Percentiles rank a stretch among this genome's conserved stretches.
Conservation (phyloP, 2,329 filamentous ascomycete genomes). For the Fusarium sp. region DNA sequence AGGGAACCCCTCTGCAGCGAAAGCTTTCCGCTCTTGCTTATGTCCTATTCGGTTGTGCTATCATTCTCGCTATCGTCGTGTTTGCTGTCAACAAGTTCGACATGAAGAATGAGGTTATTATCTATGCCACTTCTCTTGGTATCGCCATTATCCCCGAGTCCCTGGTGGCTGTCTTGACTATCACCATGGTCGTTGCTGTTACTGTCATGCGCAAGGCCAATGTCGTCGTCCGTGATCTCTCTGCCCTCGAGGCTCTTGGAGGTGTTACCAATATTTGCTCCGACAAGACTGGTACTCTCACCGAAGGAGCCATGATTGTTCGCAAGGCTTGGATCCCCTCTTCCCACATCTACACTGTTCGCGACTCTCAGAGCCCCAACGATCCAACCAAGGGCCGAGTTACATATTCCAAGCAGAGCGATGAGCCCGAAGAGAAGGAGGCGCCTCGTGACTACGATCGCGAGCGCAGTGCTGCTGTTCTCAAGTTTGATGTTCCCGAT, state of each 20-base stretch:
- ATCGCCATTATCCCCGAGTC: conserved; percentile 73
- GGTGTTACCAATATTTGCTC: conserved; percentile 79
- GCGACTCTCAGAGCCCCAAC: conserved; percentile 68
- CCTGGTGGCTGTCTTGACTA: conserved; percentile 75
- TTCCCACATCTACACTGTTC: conserved; percentile 67
- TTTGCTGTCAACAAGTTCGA: conserved; percentile 67
- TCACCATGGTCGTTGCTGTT: conserved; percentile 74
- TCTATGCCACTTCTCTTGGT: conserved; percentile 67
- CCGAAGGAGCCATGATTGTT: conserved; percentile 76
- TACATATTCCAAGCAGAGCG: conserved; percentile 55
- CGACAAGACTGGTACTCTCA: conserved; percentile 78
- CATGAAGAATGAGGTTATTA: conserved; percentile 63
- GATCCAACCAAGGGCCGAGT: conserved; percentile 70
- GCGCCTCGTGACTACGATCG: conserved; percentile 66
- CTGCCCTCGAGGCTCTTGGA: conserved; percentile 74
- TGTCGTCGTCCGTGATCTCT: conserved; percentile 73
- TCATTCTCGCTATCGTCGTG: conserved; percentile 66
- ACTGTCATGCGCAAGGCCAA: conserved; percentile 73
- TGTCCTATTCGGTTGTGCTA: conserved; percentile 77
- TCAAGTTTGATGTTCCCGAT: conserved; percentile 72
- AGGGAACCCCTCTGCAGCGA: conserved; percentile 81
- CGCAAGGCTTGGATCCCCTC: conserved; percentile 73
- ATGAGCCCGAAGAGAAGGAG: conserved; percentile 50
- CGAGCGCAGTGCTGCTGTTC: conserved; percentile 67
- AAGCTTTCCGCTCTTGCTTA: conserved; percentile 83